Percentiles rank a stretch among this genome's conserved stretches.
Conservation (phyloP, 2,329 filamentous ascomycete species). For the Akanthomyces uredinophilus region DNA sequence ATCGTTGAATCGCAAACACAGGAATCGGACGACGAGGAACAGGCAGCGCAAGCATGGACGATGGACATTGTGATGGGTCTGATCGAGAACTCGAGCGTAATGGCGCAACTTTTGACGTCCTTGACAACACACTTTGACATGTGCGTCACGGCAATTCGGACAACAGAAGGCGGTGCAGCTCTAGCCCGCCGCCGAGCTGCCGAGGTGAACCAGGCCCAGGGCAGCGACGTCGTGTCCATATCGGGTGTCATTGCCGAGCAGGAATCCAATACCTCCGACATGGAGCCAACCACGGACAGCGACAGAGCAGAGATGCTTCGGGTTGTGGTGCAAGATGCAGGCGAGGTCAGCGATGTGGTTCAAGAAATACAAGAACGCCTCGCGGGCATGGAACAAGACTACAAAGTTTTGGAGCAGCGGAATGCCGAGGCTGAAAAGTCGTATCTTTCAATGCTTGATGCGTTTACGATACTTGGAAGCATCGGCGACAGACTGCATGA, state of each 20-base stretch:
- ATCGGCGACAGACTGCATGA: slow-evolving; percentile 60
- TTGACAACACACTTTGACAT: slow-evolving; percentile 87
- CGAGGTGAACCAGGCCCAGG: slow-evolving; percentile 50
- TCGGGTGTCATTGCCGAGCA: slow-evolving; percentile 61
- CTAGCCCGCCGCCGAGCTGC: slow-evolving; percentile 64
- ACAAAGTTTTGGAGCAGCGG: slow-evolving; percentile 58
- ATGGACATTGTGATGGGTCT: slow-evolving; percentile 55
- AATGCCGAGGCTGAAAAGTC: slow-evolving; percentile 45
- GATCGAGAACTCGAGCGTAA: slow-evolving; percentile 70
- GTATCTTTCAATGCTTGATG: slow-evolving; percentile 54
- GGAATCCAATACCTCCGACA: slow-evolving; percentile 43
- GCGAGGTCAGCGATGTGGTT: slow-evolving; percentile 61
- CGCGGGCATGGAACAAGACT: slow-evolving; percentile 69
- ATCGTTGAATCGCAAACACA: slow-evolving; percentile 39
- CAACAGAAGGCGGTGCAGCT: slow-evolving; percentile 75
- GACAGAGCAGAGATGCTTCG: slow-evolving; percentile 79
- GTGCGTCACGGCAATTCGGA: slow-evolving; percentile 84
- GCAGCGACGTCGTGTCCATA: slow-evolving; percentile 51
- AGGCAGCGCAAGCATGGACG: slow-evolving; percentile 32
- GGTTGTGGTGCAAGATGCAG: slow-evolving; percentile 69
- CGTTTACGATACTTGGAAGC: slow-evolving; percentile 62
- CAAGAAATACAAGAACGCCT: slow-evolving; percentile 69
- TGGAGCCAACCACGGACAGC: slow-evolving; percentile 67
- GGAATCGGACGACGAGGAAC: slow-evolving; percentile 28
- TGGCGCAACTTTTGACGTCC: slow-evolving; percentile 75